These are phyloP conservation scores for Novymonas esmeraldas DNA, from an alignment of 208 protist species.

Conservation along the genomic window DNA sequence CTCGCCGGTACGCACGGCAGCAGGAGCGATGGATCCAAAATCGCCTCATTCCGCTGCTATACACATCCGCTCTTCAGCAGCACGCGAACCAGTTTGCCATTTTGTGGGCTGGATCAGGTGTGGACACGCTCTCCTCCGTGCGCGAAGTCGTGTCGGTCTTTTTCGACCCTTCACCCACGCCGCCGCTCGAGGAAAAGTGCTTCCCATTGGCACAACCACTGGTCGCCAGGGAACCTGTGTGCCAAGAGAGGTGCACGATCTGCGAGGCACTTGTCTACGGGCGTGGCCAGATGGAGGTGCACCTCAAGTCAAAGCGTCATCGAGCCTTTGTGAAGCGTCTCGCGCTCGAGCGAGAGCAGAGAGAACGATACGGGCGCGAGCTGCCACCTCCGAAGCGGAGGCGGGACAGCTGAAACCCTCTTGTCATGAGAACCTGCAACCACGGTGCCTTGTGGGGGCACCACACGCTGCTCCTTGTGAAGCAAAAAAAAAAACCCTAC, in stretches of 20 bases:
- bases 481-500: neutral
- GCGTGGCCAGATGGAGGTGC: conserved; percentile 44
- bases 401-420: conserved; percentile 1
- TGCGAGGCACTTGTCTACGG: conserved; percentile 68
- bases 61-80: conserved; percentile 23
- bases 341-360: conserved; percentile 50
- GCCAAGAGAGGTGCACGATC: conserved; percentile 54
- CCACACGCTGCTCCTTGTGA: neutral
- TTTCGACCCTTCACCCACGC: neutral
- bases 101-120: conserved; percentile 8
- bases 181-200: neutral
- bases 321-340: conserved; percentile 48
- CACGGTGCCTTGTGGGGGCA: too few species aligned
- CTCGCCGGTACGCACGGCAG: conserved; percentile 76
- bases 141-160: neutral
- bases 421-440: too few species aligned
- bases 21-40: conserved; percentile 85
- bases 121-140: neutral
- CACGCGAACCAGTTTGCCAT: conserved; percentile 18
- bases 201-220: conserved; percentile 19
- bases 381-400: conserved; percentile 60
- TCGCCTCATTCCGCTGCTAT: conserved; percentile 52
- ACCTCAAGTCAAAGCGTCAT: conserved; percentile 75
- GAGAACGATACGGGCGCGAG: conserved; percentile 57
- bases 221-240: conserved; percentile 24